Base-by-base conservation (phyloP, 176 grass and related monocot species). In the Dendrocalamus sinicus region DNA sequence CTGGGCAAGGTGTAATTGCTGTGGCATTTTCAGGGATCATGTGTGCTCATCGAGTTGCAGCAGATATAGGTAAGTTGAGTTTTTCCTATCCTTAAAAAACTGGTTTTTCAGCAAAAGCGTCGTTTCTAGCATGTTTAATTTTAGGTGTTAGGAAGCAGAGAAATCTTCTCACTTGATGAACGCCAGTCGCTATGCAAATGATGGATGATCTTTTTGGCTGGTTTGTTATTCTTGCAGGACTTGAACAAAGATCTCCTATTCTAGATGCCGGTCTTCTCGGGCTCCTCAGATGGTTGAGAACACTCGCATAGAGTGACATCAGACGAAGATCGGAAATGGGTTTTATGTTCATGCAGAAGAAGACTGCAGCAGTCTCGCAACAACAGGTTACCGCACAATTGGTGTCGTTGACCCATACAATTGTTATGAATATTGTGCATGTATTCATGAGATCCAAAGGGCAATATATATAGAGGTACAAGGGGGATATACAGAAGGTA, bases 31-130 rank as follows among this genome's bases (percentile, higher is more conserved):
- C 95, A 24, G 95, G 95, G 61, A 76, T 98, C 76, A 98, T 95
- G 95, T 98, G 95, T 67, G 89, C 95, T 90, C 95, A 95, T 65
- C 89, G 95, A 84, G 95, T 98, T 83, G 93, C 95, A 87, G 95
- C 93, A 79, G 95, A 98, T 89, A 92, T 98, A 46, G 95, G 95
- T 98, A 84, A 82, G 47, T 75, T 51, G 12, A 82, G 59, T 30
- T 81, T 67, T 41, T 39, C 40, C 22, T 44, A 20, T 53, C 35
- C 48, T 73, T 79, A 77, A 40, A 20, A 72, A 37, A 12, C 12
- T 55, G n/a, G 52, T 60, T 51, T 73, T 83, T 57, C 8, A 72
- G 26, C 28, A 37, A 44, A 40, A 45, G 40, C 24, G 72, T 17
- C 6, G n/a, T 16, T 76, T 61, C 20, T 39, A 52, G 59, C 47